Conservation (phyloP, 495 filamentous ascomycete species). For the Aspergillus coremiiformis region DNA sequence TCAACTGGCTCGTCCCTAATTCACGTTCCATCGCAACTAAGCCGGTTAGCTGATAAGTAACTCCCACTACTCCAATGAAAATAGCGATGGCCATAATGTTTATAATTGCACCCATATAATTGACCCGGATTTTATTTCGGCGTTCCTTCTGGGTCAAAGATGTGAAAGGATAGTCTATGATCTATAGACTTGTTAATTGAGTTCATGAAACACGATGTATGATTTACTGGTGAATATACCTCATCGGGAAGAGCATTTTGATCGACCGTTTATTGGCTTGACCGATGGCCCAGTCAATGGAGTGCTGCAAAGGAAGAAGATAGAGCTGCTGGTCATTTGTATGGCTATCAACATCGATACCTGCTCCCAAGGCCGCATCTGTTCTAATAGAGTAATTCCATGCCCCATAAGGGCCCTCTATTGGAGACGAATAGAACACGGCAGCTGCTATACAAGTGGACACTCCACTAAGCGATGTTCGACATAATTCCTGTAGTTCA, state of each 20-base stretch:
- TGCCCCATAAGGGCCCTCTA: constrained; percentile 51
- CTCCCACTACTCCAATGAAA: constrained; percentile 58
- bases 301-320: constrained; percentile 67
- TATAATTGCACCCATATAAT: constrained; percentile 63
- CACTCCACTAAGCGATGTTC: constrained; percentile 59
- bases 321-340: constrained; percentile 68
- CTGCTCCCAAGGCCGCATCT: constrained; percentile 55
- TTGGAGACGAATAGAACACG: constrained; percentile 64
- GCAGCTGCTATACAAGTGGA: constrained; percentile 69
- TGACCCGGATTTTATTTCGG: constrained; percentile 48
- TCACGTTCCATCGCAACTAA: constrained; percentile 72
- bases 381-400: constrained; percentile 83
- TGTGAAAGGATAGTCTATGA: constrained; percentile 68
- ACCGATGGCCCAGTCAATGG: constrained; percentile 67
- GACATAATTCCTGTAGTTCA: constrained; percentile 54
- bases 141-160: constrained; percentile 56
- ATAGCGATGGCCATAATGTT: constrained; percentile 61
- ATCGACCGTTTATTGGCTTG: constrained; percentile 34
- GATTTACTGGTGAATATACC: constrained; percentile 9
- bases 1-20: constrained; percentile 66
- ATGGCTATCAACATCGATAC: constrained; percentile 49
- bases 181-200: constrained; percentile 10
- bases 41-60: constrained; percentile 70
- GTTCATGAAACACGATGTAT: neutral
- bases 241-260: constrained; percentile 33